Base-by-base conservation (phyloP, 2,329 filamentous ascomycete species). In the Nemania sp. region DNA sequence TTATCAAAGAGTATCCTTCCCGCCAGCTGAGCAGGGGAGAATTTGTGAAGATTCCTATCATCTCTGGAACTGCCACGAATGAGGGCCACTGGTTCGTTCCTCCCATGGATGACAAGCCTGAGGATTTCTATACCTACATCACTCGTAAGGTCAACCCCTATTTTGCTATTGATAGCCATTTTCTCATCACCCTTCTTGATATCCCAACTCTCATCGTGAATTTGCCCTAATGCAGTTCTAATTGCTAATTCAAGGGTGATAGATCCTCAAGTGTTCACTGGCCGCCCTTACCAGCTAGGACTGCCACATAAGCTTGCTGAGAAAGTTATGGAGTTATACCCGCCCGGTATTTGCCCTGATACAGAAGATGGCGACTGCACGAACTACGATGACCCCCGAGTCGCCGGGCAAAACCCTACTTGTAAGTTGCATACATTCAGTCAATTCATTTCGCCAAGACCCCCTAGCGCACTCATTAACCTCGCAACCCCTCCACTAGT, bases 41-140 rank as follows among this genome's bases (percentile, higher is more conserved):
- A 3, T 49, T 49, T 12, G 47, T 49, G 37, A 49, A 49, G 23
- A 28, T 49, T 14, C 37, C 47, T 20, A 43, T 49, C 17, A 42
- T 49, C 26, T 33, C 39, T 9, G 47, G 47, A n/a, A 47, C 31
- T 24, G 44, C 44, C 20, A 37, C 33, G 15, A 47, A 47, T 23
- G 31, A 47, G 34, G 33, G 33, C 5, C 44, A 47, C 20, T 46
- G 43, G 43, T 46, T 46, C 12, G 43, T 46, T 26, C 43, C 43
- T 15, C 43, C 43, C 11, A 30, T 46, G 3, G 43, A 46, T 15
- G 46, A 49, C 24, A 49, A 41, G 8, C 24, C 46, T 5, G 46
- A 49, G 15, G 46, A 49, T 22, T 49, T 49, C 26, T 46, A 46
- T 26, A 46, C 43, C 12, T 46, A 46, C 26, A 46, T 46, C 33